These are phyloP conservation scores for Stemphylium lycopersici DNA, from an alignment of 2,329 filamentous ascomycete genomes.

Conservation along the genomic window DNA sequence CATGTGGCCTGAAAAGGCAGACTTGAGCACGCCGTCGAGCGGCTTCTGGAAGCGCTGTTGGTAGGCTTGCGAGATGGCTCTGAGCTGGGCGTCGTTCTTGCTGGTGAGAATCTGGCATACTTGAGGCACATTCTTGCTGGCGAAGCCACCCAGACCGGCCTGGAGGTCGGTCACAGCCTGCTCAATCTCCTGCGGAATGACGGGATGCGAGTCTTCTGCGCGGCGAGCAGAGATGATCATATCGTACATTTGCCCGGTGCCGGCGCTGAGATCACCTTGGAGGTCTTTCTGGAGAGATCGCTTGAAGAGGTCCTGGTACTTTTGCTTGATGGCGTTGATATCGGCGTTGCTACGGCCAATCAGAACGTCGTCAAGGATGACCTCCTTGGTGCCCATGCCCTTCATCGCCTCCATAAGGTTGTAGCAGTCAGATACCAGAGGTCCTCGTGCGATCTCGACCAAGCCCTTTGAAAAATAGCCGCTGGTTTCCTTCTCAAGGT, in stretches of 20 bases:
- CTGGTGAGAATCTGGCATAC: conserved; percentile 80
- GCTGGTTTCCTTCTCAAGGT: conserved; percentile 77
- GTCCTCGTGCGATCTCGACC: conserved; percentile 77
- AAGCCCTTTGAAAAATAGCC: conserved; percentile 77
- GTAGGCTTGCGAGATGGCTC: conserved; percentile 79
- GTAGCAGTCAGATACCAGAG: conserved; percentile 76
- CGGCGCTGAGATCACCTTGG: conserved; percentile 79
- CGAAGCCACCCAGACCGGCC: conserved; percentile 66
- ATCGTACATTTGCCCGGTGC: conserved; percentile 84
- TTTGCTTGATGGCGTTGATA: conserved; percentile 80
- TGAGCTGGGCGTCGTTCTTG: conserved; percentile 81
- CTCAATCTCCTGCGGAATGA: conserved; percentile 75
- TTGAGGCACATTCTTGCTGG: conserved; percentile 74
- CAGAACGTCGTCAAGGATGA: conserved; percentile 83
- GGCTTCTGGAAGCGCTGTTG: conserved; percentile 71
- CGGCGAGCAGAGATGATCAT: conserved; percentile 78
- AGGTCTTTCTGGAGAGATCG: conserved; percentile 74
- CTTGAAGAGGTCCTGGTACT: conserved; percentile 72
- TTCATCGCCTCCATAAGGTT: conserved; percentile 74
- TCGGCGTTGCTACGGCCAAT: conserved; percentile 86
- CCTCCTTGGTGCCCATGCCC: conserved; percentile 85
- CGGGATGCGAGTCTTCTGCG: conserved; percentile 76
- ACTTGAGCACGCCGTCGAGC: conserved; percentile 76
- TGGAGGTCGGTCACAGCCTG: conserved; percentile 79
- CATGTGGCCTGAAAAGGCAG: conserved; percentile 93